Base-by-base conservation (phyloP, 2,329 filamentous ascomycete genomes). In the Sclerotinia nivalis region DNA sequence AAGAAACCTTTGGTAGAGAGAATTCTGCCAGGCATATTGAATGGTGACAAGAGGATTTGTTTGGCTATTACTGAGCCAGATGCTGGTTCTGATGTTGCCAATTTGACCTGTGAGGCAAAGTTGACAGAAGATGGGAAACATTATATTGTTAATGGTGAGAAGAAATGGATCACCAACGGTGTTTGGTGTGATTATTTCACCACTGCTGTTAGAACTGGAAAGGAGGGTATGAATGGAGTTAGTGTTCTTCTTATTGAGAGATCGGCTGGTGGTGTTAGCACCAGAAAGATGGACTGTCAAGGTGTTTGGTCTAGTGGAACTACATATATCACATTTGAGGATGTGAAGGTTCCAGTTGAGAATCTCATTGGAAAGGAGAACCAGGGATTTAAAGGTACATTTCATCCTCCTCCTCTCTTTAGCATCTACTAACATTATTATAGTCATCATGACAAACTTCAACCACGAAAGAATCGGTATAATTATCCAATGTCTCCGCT, bases 91-190 rank as follows among this genome's bases (percentile, higher is more conserved):
- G 96, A 99, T 79, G 96, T 99, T 13, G 96, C 96, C 71, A 98
- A 97, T 82, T 80, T 99, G 75, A 96, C 90, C 20, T 98, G 95
- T 81, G 94, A 98, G 85, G 96, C 96, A 37, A 97, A 97, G 85
- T 87, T 98, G 70, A 92, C 88, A 73, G 92, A 96, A 76, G 96
- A 99, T 77, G 96, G 96, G 78, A 98, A 98, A 85, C 93, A 98
- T 84, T 99, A 96, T 83, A 98, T 98, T 75, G 96, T 99, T 82
- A 99, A 98, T 79, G 96, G 96, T 69, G 95, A 97, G 88, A 98
- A 99, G 91, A 99, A 99, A 84, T 98, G 96, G 95, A 98, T 98
- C 81, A 98, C 95, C 77, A 99, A 99, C 82, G 96, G 96, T 78
- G 88, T 97, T 78, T 97, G 93, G 93, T 88, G 86, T 72, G 96